Percentiles rank a stretch among this genome's conserved stretches.
Evolutionary conservation across 208 protist species (phyloP).

Genomic region (Crithidia sp.): DNA sequence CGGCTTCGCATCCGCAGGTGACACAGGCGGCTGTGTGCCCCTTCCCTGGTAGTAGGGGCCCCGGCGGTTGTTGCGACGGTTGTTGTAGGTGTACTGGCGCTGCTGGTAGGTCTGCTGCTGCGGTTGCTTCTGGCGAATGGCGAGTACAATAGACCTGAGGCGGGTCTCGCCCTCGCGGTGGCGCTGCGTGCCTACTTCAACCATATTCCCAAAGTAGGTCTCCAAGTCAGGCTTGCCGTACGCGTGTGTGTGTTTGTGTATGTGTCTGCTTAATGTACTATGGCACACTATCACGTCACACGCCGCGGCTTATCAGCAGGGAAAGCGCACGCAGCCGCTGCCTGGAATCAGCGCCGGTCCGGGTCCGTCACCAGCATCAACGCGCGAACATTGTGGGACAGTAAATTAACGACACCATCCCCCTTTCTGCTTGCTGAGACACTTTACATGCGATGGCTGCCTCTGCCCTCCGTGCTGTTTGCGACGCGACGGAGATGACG

Average conservation of each 20-base stretch:
- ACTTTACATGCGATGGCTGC: no score
- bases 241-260: background rate
- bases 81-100: background rate
- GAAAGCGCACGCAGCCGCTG: background rate
- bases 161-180: background rate
- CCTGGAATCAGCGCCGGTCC: background rate
- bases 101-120: slow-evolving; percentile 1
- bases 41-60: background rate
- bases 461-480: no score
- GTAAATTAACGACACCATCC: no score
- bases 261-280: background rate
- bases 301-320: background rate
- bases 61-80: background rate
- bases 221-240: background rate
- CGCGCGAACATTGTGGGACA: background rate
- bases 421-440: no score
- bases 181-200: background rate
- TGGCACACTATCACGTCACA: background rate
- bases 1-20: background rate
- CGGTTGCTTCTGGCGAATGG: background rate
- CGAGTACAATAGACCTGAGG: background rate
- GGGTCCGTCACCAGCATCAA: background rate
- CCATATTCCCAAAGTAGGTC: background rate
- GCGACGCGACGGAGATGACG: no score
- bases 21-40: background rate